Conservation (phyloP, 2,329 filamentous ascomycete species). For the Botrytis porri region DNA sequence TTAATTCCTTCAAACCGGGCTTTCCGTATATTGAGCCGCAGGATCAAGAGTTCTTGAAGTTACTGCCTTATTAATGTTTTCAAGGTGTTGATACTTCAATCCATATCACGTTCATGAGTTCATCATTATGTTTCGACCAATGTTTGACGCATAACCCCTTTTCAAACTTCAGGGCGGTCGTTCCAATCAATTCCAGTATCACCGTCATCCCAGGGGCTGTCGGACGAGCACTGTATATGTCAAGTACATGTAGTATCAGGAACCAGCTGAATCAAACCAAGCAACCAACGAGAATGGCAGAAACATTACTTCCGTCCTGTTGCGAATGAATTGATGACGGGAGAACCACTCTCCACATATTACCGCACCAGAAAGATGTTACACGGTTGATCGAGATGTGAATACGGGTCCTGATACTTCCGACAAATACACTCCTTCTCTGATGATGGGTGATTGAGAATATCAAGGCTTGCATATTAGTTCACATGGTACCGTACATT, state of each 20-base stretch:
- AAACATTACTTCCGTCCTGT: not conserved
- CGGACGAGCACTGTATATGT: not conserved
- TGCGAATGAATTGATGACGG: constrained; percentile 1
- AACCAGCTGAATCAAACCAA: constrained; percentile 1
- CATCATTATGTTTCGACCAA: not conserved
- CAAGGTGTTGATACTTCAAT: not conserved
- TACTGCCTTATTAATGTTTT: not conserved
- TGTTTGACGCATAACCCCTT: not conserved
- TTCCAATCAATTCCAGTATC: not conserved
- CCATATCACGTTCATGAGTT: not conserved
- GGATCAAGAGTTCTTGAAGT: not conserved
- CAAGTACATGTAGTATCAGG: not conserved
- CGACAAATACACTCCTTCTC: constrained; percentile 17
- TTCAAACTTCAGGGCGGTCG: not conserved
- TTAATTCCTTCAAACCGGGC: not conserved
- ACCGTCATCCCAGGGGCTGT: not conserved
- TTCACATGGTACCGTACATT: not conserved
- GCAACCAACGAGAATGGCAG: constrained; percentile 9
- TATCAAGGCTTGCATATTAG: not conserved
- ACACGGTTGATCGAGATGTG: constrained; percentile 3
- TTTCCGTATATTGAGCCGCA: not conserved
- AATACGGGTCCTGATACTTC: not conserved
- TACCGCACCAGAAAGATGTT: not conserved
- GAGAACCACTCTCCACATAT: not conserved
- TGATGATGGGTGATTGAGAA: not conserved